phyloP scores from a whole-genome alignment of 78 protist genomes.

The Cavenderia fasciculata region DNA sequence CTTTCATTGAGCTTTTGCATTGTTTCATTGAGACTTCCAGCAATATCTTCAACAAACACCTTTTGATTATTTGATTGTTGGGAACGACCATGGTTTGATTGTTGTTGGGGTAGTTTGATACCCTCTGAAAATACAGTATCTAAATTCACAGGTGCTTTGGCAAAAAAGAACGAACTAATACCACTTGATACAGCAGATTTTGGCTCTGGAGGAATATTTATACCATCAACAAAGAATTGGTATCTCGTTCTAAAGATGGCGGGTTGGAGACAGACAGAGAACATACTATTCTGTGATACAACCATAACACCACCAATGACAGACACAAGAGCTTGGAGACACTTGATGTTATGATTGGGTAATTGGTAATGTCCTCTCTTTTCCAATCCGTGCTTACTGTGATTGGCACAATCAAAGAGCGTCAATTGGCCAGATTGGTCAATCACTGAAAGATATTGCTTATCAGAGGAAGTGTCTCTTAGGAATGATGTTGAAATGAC shows the following conservation, averaged over 20 bases:
- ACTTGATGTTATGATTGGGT: not conserved
- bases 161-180: conserved; percentile 3
- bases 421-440: not conserved
- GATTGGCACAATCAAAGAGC: too few relatives aligned
- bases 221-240: not conserved
- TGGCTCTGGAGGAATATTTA: conserved; percentile 1
- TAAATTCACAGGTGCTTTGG: conserved; percentile 7
- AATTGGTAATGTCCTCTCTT: not conserved
- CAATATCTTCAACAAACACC: not conserved
- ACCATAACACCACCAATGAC: not conserved
- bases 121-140: conserved; percentile 1
- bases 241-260: not conserved
- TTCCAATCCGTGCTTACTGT: too few relatives aligned
- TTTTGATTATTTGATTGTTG: conserved; percentile 19
- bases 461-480: not conserved
- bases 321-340: not conserved
- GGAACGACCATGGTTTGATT: not conserved
- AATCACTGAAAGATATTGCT: not conserved
- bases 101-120: not conserved
- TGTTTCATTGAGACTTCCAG: not conserved
- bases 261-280: conserved; percentile 2
- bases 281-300: not conserved
- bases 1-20: conserved; percentile 7
- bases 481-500: not conserved
- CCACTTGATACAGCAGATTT: not conserved